Conservation (phyloP, 1,139 yeast genomes). For the Pichia terricola region DNA sequence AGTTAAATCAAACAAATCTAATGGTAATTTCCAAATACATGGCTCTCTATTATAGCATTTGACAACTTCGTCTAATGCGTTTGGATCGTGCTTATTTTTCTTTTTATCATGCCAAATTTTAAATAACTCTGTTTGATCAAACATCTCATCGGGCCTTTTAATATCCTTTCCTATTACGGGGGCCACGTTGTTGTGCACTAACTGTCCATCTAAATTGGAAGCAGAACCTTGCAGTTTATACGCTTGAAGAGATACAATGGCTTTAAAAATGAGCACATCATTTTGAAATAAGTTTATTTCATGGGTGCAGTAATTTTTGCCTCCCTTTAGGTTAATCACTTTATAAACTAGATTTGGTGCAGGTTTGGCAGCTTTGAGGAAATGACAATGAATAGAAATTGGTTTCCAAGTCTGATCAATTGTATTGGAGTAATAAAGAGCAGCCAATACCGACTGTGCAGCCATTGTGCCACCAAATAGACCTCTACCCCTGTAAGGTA, state of each 20-base stretch:
- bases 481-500: constrained; percentile 55
- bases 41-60: constrained; percentile 29
- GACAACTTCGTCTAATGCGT: constrained; percentile 15
- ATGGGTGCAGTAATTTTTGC: constrained; percentile 54
- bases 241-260: constrained; percentile 42
- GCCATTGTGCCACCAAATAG: constrained; percentile 75
- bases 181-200: constrained; percentile 20
- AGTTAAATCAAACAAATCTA: constrained; percentile 27
- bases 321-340: constrained; percentile 49
- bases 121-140: constrained; percentile 24
- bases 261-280: constrained; percentile 40
- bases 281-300: constrained; percentile 48
- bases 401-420: constrained; percentile 35
- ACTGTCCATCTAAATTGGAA: constrained; percentile 21
- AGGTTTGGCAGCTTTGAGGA: constrained; percentile 42
- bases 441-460: constrained; percentile 64
- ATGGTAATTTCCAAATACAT: constrained; percentile 35
- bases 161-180: constrained; percentile 24
- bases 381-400: constrained; percentile 43
- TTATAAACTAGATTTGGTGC: constrained; percentile 43
- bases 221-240: constrained; percentile 25
- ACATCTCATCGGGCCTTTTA: constrained; percentile 24
- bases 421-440: constrained; percentile 34
- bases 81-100: constrained; percentile 8
- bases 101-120: constrained; percentile 21